Base-by-base conservation (phyloP, 192 early-diverging fungal species). In the Fimicolochytrium jonesii region DNA sequence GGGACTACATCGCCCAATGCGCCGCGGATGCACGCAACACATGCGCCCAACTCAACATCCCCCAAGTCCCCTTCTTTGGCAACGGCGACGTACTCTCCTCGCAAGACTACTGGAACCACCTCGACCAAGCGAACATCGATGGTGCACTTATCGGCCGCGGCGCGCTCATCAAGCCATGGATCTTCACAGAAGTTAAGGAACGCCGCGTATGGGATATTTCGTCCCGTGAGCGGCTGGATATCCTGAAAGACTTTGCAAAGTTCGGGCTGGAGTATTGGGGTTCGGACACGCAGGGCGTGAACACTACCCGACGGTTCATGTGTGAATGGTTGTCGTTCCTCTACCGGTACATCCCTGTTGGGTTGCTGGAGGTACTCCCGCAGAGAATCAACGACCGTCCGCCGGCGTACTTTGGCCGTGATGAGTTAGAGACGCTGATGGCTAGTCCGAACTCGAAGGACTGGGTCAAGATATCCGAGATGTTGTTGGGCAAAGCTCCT, bases 211-310 rank as follows among this genome's bases (percentile, higher is more conserved):
- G 89, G 86, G 96, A 98, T 63, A 98, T 98, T 54, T 87, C 87
- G 28, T 81, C 90, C 0, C 56, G 72, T 4, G 94, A 98, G 77
- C 88, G 96, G 17, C 81, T 98, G 43, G 96, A 95, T 49, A 89
- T 98, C 34, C 69, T 98, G 56, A 84, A 84, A 57, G 67, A 84
- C 37, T 98, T 87, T 78, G 84, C 84, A 11, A 61, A 84, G 23
- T 92, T 80, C 67, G 96, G 94, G n/a, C 70, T 97, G 45, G 96
- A 97, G 69, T 88, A 93, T 64, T 98, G 96, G 96, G 94, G 94
- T 37, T 85, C 85, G 6, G 94, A 98, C 70, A 86, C 84, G 11
- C 70, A 81, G 70, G 96, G 96, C 39, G 81, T 98, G 26, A 91
- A 88, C 51, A 80, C 77, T 13, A 92, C 90, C 13, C 74, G 96